These are phyloP conservation scores for Emericellopsis terricola DNA, from an alignment of 495 filamentous ascomycete species.

Conservation along the genomic window DNA sequence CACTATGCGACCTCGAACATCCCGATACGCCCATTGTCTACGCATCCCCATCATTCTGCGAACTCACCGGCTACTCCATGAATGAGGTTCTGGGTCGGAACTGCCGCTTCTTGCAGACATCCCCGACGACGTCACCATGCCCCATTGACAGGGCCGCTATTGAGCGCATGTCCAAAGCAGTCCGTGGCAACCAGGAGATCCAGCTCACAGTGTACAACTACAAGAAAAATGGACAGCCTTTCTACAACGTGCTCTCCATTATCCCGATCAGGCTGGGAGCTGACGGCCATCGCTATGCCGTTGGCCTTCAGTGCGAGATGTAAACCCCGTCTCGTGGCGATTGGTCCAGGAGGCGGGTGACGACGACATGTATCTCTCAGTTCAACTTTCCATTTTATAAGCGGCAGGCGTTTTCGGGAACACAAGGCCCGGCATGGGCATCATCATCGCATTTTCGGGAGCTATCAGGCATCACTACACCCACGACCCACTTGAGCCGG, in stretches of 20 bases:
- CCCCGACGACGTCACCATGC: slow-evolving; percentile 17
- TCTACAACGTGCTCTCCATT: slow-evolving; percentile 27
- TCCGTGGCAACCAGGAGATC: slow-evolving; percentile 20
- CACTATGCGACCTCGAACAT: slow-evolving; percentile 26
- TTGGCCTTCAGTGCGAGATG: slow-evolving; percentile 26
- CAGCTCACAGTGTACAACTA: slow-evolving; percentile 28
- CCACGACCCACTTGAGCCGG: no score
- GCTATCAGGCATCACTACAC: no score
- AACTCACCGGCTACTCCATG: slow-evolving; percentile 24
- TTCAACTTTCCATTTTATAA: no score
- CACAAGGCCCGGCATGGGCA: no score
- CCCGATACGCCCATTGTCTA: slow-evolving; percentile 31
- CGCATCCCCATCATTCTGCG: slow-evolving; percentile 21
- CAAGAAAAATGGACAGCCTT: slow-evolving; percentile 25
- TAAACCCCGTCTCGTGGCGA: neutral
- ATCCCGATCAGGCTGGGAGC: slow-evolving; percentile 23
- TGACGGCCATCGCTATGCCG: slow-evolving; percentile 11
- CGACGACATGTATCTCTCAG: neutral
- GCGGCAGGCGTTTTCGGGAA: no score
- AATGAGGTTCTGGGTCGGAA: slow-evolving; percentile 26
- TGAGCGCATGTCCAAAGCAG: slow-evolving; percentile 18
- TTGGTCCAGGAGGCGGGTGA: no score
- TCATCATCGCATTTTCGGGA: no score
- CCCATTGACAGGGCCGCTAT: slow-evolving; percentile 15
- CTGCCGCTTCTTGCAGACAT: slow-evolving; percentile 36